These are phyloP conservation scores for Xylaria sp. DNA, from an alignment of 2,329 filamentous ascomycete genomes.

Conservation along the genomic window DNA sequence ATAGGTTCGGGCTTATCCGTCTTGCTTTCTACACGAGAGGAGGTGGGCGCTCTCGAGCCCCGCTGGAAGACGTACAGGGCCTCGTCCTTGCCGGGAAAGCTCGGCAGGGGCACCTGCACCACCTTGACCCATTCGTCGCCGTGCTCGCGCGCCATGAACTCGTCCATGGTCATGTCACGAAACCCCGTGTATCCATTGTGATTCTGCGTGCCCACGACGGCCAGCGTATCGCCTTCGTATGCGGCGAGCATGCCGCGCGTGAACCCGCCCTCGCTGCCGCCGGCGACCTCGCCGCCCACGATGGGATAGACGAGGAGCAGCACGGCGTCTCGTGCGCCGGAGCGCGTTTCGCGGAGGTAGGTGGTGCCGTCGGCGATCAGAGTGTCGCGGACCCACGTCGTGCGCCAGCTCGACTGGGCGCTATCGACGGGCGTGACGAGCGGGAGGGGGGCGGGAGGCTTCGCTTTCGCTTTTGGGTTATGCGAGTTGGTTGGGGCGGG, in stretches of 20 bases:
- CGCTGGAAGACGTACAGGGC: slow-evolving; percentile 74
- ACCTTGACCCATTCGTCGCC: slow-evolving; percentile 68
- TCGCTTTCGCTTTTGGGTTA: slow-evolving; percentile 5
- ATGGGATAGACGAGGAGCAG: slow-evolving; percentile 79
- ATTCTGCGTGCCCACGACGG: slow-evolving; percentile 81
- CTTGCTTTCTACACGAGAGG: slow-evolving; percentile 19
- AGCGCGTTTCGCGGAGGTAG: slow-evolving; percentile 62
- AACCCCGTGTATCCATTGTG: slow-evolving; percentile 79
- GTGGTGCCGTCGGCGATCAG: slow-evolving; percentile 67
- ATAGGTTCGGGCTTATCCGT: background rate
- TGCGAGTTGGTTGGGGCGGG: background rate
- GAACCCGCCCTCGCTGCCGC: slow-evolving; percentile 72
- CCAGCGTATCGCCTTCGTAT: slow-evolving; percentile 71
- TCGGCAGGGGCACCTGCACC: slow-evolving; percentile 74
- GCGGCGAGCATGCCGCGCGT: slow-evolving; percentile 70
- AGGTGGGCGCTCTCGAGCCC: slow-evolving; percentile 53
- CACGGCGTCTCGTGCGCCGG: slow-evolving; percentile 65
- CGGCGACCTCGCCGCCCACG: slow-evolving; percentile 71
- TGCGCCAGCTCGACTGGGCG: slow-evolving; percentile 74
- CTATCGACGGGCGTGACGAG: slow-evolving; percentile 72
- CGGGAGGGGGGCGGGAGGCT: slow-evolving; percentile 51
- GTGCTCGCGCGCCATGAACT: slow-evolving; percentile 66
- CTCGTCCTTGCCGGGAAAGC: slow-evolving; percentile 82
- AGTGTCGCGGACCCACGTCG: slow-evolving; percentile 75
- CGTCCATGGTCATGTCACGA: slow-evolving; percentile 69